phyloP scores from a whole-genome alignment of 495 filamentous ascomycete species.

The Parachaetomium inaequale region DNA sequence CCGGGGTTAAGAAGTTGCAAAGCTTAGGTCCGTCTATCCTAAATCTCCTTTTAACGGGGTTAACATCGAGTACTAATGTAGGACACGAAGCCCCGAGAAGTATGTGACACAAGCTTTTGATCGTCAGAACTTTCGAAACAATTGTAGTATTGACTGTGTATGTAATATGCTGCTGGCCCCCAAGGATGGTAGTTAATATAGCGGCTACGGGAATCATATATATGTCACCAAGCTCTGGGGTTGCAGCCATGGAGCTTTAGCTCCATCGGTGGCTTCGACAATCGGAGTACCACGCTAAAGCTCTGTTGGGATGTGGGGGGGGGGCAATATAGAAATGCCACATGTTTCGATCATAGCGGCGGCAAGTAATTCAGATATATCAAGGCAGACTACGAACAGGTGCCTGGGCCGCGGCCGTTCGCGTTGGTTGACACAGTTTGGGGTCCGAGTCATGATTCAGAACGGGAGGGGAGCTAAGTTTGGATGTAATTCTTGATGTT shows the following conservation, averaged over 20 bases:
- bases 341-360: neutral
- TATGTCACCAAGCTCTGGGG: neutral
- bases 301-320: neutral
- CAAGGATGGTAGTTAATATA: neutral
- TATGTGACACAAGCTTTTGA: neutral
- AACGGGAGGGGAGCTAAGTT: no score
- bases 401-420: no score
- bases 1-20: no score
- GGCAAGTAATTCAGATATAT: neutral
- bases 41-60: no score
- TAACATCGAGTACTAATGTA: no score
- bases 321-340: neutral
- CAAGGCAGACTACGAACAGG: neutral
- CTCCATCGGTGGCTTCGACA: neutral
- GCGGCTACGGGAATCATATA: neutral
- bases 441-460: no score
- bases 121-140: neutral
- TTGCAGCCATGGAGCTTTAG: neutral
- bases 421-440: no score
- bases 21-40: no score
- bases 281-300: neutral
- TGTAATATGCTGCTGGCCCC: neutral
- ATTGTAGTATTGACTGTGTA: neutral
- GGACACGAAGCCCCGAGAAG: no score
- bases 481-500: no score